Conservation (phyloP, 176 grass and related monocot genomes). For the Carex parvula region DNA sequence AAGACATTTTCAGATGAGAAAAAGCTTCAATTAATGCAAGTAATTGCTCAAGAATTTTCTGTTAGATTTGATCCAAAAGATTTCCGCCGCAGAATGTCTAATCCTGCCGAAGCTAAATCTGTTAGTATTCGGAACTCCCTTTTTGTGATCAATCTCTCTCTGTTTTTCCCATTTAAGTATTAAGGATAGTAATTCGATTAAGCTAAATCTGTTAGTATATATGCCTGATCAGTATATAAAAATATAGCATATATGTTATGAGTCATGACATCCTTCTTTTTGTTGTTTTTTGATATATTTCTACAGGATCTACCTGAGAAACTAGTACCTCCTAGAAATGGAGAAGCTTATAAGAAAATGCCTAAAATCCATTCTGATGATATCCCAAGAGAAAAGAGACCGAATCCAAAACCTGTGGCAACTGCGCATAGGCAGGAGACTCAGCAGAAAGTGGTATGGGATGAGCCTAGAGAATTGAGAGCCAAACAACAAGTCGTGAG, state of each 20-base stretch:
- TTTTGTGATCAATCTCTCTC: constrained; percentile 9
- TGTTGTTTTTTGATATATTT: background rate
- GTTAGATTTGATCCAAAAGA: constrained; percentile 51
- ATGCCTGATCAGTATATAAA: background rate
- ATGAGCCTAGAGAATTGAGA: constrained; percentile 33
- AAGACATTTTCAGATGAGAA: constrained; percentile 80
- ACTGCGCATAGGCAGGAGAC: constrained; percentile 3
- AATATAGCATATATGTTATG: background rate
- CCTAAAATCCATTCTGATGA: constrained; percentile 2
- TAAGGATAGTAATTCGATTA: constrained; percentile 4
- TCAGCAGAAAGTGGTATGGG: background rate
- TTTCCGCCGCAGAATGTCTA: constrained; percentile 39
- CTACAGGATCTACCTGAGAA: constrained; percentile 32
- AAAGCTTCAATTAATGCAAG: constrained; percentile 71
- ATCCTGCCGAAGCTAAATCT: constrained; percentile 39
- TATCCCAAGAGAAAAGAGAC: constrained; percentile 18
- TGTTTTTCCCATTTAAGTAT: constrained; percentile 8
- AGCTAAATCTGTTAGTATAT: background rate
- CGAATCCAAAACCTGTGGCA: background rate
- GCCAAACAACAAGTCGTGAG: constrained; percentile 34
- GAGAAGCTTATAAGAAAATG: constrained; percentile 14
- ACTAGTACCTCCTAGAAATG: background rate
- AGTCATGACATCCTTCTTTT: background rate
- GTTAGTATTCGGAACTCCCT: constrained; percentile 34
- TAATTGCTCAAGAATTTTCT: constrained; percentile 66